These are phyloP conservation scores for Pseudopediastrum boryanum DNA, from an alignment of 139 green algal genomes.

Conservation along the genomic window DNA sequence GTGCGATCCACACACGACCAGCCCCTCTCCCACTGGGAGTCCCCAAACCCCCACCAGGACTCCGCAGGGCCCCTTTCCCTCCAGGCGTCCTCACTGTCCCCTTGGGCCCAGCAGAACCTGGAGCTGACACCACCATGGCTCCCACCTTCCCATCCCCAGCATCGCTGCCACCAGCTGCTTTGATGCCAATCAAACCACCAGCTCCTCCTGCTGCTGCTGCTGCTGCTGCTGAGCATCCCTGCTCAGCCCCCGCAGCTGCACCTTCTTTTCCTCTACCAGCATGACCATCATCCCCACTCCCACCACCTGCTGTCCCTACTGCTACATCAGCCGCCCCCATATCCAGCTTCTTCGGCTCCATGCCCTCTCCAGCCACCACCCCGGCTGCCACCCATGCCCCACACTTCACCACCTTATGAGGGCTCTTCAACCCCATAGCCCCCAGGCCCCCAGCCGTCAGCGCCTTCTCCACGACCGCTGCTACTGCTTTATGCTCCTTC, in stretches of 20 bases:
- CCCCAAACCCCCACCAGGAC: too few relatives aligned
- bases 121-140: background rate
- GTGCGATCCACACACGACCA: slow-evolving; percentile 3
- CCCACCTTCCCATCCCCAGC: background rate
- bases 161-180: background rate
- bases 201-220: too few relatives aligned
- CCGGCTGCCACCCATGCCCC: background rate
- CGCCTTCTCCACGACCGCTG: background rate
- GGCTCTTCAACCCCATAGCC: too few relatives aligned
- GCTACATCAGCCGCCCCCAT: background rate
- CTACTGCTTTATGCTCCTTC: slow-evolving; percentile 14
- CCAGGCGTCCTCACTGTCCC: background rate
- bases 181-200: too few relatives aligned
- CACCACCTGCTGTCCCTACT: too few relatives aligned
- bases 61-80: too few relatives aligned
- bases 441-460: background rate
- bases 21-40: too few relatives aligned
- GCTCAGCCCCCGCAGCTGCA: too few relatives aligned
- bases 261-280: too few relatives aligned
- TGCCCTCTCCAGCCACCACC: slow-evolving; percentile 9
- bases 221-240: too few relatives aligned
- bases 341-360: background rate
- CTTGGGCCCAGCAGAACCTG: background rate
- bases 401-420: too few relatives aligned
- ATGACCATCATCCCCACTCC: too few relatives aligned